Percentiles rank a stretch among this genome's conserved stretches.
These are phyloP conservation scores for Ophiosphaerella narmari DNA, from an alignment of 2,329 filamentous ascomycete genomes.

Conservation along the genomic window DNA sequence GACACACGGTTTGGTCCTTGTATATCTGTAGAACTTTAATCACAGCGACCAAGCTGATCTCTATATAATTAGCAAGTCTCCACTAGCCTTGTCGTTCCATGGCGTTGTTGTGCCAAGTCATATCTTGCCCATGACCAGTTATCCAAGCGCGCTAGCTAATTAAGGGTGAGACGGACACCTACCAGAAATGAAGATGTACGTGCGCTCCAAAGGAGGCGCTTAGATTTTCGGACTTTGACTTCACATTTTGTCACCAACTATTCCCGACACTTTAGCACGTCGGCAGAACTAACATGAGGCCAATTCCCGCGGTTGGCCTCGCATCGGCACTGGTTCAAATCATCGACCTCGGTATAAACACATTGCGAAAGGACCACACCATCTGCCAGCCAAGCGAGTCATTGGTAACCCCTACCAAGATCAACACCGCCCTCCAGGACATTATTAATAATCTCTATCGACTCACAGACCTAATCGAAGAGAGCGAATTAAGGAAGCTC, in stretches of 20 bases:
- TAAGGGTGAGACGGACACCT: conserved; percentile 2
- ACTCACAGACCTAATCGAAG: conserved; percentile 23
- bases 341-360: conserved; percentile 29
- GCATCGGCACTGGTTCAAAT: conserved; percentile 22
- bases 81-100: no score
- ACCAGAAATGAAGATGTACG: neutral
- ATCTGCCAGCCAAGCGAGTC: conserved; percentile 25
- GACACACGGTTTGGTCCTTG: neutral
- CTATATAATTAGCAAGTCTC: no score
- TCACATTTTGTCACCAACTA: no score
- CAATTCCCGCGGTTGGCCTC: conserved; percentile 6
- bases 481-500: conserved; percentile 24
- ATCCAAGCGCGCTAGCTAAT: neutral
- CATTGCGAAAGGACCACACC: conserved; percentile 26
- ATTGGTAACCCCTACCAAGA: conserved; percentile 17
- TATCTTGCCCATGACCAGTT: neutral
- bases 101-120: neutral
- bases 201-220: neutral
- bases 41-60: neutral
- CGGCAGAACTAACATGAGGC: conserved; percentile 1
- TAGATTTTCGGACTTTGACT: no score
- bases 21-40: neutral
- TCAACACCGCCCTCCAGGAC: conserved; percentile 25
- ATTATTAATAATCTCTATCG: conserved; percentile 29
- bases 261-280: neutral